Evolutionary conservation across 306 rosid species (phyloP), one percentile per base, ranked within the genome.

Genomic region (Mimosa pudica): DNA sequence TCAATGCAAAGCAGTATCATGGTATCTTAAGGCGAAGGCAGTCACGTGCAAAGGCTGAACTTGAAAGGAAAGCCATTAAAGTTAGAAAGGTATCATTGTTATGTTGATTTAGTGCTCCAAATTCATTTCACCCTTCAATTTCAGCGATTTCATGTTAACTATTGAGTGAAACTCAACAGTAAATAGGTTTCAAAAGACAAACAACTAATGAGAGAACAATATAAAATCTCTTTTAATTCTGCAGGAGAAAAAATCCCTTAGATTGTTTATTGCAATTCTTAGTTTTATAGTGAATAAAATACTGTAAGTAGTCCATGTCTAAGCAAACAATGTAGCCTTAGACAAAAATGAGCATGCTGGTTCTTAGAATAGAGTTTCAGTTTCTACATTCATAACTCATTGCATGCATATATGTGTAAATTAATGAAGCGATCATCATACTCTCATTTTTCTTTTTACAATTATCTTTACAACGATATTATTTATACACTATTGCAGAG

Each of bases 1-100:
- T 94, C 46, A 94, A 94, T 79, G 97, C 98, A 52, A 94, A 94
- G 85, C 98, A 94, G 82, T 94, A 94, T 83, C 93, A 94, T 87
- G 98, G 98, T 61, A 92, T 94, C 79, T 79, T 94, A 82, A 84
- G 98, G 79, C 85, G 98, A 80, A 88, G 98, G 80, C 96, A 90
- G 77, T 90, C 97, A 7, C 98, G 98, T 49, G 96, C 98, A 32
- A 94, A 94, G 83, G 92, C 96, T 24, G 96, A 94, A 84, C 89
- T 90, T 41, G 89, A 89, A 84, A 94, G 86, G 87, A 94, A 89
- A 83, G 88, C 73, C 42, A 83, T 85, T 10, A 92, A 84, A 89
- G 86, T 10, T 77, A 86, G 97, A 79, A 94, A 94, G 98, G 97
- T 94, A 87, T 62, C 74, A 16, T 62, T 51, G 49, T 74, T 49